A percentile compares a stretch with the other conserved stretches of the same genome.
These are phyloP conservation scores for Populus nigra DNA, from an alignment of 345 rosid genomes.

Conservation along the genomic window DNA sequence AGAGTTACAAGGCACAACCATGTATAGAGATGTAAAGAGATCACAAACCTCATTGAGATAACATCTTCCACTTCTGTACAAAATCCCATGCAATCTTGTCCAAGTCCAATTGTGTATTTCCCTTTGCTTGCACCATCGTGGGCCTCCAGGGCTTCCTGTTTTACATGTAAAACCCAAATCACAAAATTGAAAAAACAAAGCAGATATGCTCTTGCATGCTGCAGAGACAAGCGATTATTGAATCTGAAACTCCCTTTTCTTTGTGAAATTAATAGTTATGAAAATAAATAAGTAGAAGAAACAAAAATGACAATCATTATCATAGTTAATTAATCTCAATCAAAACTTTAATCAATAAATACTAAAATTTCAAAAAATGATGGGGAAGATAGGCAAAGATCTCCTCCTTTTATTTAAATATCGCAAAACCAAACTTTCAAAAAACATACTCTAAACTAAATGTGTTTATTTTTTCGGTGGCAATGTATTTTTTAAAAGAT, in stretches of 20 bases:
- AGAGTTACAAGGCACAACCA: background rate
- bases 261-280: no score
- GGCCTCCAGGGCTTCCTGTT: slow-evolving; percentile 83
- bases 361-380: no score
- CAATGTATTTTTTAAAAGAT: no score
- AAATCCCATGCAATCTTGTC: slow-evolving; percentile 96
- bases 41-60: slow-evolving; percentile 85
- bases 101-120: slow-evolving; percentile 97
- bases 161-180: background rate
- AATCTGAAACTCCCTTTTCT: background rate
- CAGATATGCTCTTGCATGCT: background rate
- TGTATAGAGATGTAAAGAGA: slow-evolving; percentile 1
- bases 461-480: no score
- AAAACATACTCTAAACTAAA: background rate
- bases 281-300: no score
- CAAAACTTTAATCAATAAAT: background rate
- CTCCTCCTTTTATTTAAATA: background rate
- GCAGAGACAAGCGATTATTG: background rate
- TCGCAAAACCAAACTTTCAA: background rate
- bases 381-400: background rate
- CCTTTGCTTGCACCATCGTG: slow-evolving; percentile 99
- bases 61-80: slow-evolving; percentile 99
- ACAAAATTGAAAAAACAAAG: slow-evolving; percentile 3
- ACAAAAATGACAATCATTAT: background rate
- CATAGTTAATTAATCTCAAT: background rate